Conservation (phyloP, 352 stramenopile species). For the Phytophthora citricola region DNA sequence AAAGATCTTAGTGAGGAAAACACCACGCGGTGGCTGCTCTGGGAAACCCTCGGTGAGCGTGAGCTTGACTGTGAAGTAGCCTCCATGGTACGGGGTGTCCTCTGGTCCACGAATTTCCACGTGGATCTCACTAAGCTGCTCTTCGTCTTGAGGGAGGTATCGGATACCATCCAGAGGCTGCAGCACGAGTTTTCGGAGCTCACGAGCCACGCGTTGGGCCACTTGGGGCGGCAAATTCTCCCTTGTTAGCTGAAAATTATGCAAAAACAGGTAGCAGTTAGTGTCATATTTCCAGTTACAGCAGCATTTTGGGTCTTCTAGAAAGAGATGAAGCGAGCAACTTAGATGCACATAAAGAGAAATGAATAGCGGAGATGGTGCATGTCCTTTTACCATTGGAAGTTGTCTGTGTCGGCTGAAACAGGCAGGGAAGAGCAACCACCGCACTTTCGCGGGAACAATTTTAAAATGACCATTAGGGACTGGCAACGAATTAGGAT, state of each 20-base stretch:
- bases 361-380: not conserved
- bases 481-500: not conserved
- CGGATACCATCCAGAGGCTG: conserved; percentile 92
- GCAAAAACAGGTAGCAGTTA: conserved; percentile 15
- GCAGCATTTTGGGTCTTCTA: conserved; percentile 4
- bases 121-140: conserved; percentile 93
- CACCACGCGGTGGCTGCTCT: conserved; percentile 84
- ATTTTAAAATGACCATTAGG: conserved; percentile 32
- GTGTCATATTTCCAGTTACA: conserved; percentile 9
- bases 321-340: not conserved
- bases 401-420: conserved; percentile 2
- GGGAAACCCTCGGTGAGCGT: conserved; percentile 91
- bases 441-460: conserved; percentile 34
- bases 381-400: conserved; percentile 36
- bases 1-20: conserved; percentile 99
- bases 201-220: conserved; percentile 90
- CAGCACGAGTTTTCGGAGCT: conserved; percentile 93
- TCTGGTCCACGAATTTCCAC: conserved; percentile 97
- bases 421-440: conserved; percentile 14
- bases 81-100: conserved; percentile 97
- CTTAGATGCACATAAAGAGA: conserved; percentile 11
- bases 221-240: conserved; percentile 90
- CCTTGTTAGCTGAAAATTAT: conserved; percentile 38
- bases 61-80: conserved; percentile 97
- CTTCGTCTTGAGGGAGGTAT: conserved; percentile 92